Percentiles rank a stretch among this genome's conserved stretches.
Conservation (phyloP, 1,139 yeast genomes). For the Geotrichum citri-aurantii region DNA sequence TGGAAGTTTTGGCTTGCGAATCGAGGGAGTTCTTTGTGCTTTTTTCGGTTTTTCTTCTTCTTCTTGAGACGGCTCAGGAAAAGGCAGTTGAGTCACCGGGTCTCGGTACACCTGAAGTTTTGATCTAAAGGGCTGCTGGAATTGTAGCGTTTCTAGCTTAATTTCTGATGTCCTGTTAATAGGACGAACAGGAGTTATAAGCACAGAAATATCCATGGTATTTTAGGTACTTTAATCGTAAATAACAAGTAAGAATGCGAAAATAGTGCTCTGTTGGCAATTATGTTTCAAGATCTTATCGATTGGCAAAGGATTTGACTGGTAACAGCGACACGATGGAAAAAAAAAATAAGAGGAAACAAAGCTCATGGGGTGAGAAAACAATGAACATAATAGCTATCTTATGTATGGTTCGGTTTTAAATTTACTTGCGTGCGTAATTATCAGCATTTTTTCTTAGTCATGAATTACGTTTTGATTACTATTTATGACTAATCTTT, state of each 20-base stretch:
- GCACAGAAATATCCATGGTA: neutral
- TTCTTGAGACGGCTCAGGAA: neutral
- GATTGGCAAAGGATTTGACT: neutral
- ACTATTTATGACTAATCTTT: neutral
- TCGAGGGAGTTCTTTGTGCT: conserved; percentile 11
- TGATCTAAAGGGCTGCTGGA: neutral
- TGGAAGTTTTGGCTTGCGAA: conserved; percentile 28
- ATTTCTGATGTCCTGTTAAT: neutral
- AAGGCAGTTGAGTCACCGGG: neutral
- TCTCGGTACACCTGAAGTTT: neutral
- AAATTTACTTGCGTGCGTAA: neutral
- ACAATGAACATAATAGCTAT: neutral
- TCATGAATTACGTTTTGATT: neutral
- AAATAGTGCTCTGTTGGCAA: neutral
- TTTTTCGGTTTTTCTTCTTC: neutral
- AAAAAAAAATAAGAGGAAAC: neutral
- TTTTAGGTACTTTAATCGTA: neutral
- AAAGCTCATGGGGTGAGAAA: neutral
- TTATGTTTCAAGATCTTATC: neutral
- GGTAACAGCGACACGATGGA: neutral
- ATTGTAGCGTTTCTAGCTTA: neutral
- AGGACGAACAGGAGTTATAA: neutral
- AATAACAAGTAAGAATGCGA: neutral
- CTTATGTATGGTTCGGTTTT: neutral
- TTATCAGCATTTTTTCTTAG: neutral